These are phyloP conservation scores for Podospora conica DNA, from an alignment of 495 filamentous ascomycete species.

Conservation along the genomic window DNA sequence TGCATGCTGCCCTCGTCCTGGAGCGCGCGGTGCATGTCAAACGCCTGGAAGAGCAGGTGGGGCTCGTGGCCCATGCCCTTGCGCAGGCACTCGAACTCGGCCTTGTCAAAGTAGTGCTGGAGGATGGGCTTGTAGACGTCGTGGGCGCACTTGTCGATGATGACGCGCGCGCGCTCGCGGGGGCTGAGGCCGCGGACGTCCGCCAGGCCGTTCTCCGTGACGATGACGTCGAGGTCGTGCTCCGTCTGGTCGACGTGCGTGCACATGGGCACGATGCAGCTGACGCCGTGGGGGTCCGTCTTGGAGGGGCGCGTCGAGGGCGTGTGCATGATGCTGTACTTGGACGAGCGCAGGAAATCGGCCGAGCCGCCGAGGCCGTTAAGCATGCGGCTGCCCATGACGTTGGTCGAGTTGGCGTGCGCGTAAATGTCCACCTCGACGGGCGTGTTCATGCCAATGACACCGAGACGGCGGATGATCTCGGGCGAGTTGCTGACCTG, in stretches of 20 bases:
- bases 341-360: constrained; percentile 77
- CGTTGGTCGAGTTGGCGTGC: constrained; percentile 86
- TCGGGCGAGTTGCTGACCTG: constrained; percentile 90
- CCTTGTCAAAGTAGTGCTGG: constrained; percentile 76
- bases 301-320: constrained; percentile 74
- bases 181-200: constrained; percentile 80
- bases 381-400: constrained; percentile 87
- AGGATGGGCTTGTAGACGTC: constrained; percentile 80
- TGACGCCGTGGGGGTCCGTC: constrained; percentile 75
- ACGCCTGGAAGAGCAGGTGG: constrained; percentile 73
- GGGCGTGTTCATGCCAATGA: constrained; percentile 94
- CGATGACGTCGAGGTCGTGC: constrained; percentile 81
- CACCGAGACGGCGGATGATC: constrained; percentile 81
- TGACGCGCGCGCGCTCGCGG: constrained; percentile 73
- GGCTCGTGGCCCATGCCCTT: constrained; percentile 92
- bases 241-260: constrained; percentile 92
- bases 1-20: constrained; percentile 80
- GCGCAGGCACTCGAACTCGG: constrained; percentile 78
- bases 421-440: constrained; percentile 94
- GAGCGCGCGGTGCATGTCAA: constrained; percentile 85
- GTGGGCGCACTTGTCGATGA: constrained; percentile 85
- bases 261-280: constrained; percentile 87
- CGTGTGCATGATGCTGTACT: constrained; percentile 94
- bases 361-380: constrained; percentile 86
- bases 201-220: constrained; percentile 82